phyloP scores from a whole-genome alignment of 169 alveolate genomes.

The Plasmodium gaboni region DNA sequence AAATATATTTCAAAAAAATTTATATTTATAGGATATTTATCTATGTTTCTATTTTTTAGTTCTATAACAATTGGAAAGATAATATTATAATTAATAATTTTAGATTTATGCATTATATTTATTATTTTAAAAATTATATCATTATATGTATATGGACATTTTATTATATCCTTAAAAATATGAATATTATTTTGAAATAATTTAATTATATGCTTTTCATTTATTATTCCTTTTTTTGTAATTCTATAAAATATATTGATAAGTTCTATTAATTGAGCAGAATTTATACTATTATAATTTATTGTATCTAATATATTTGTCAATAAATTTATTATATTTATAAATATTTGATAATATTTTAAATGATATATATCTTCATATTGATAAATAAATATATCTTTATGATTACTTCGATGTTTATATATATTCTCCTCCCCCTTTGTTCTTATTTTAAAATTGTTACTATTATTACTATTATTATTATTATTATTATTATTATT shows the following conservation, averaged over 20 bases:
- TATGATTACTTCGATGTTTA: slow-evolving; percentile 4
- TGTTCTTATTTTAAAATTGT: slow-evolving; percentile 10
- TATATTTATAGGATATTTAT: not conserved
- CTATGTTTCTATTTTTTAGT: not conserved
- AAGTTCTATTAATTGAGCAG: slow-evolving; percentile 19
- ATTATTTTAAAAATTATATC: slow-evolving; percentile 15
- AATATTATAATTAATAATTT: slow-evolving; percentile 27
- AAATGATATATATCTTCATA: slow-evolving; percentile 47
- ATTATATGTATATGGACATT: not conserved
- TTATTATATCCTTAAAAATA: not conserved
- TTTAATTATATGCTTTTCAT: slow-evolving; percentile 16
- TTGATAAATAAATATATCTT: slow-evolving; percentile 7
- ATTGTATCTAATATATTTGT: slow-evolving; percentile 1
- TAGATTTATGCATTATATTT: slow-evolving; percentile 55
- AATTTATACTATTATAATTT: slow-evolving; percentile 12
- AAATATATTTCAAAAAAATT: slow-evolving; percentile 7
- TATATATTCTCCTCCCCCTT: not conserved
- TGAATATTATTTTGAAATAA: slow-evolving; percentile 9
- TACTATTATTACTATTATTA: no score
- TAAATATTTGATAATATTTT: slow-evolving; percentile 48
- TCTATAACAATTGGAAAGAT: slow-evolving; percentile 1
- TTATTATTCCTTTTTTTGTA: slow-evolving; percentile 48
- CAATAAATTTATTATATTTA: slow-evolving; percentile 18
- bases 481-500: no score
- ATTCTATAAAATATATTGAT: not conserved